Base-by-base conservation (phyloP, 768 basidiomycete genomes). In the Termitomyces sp. region DNA sequence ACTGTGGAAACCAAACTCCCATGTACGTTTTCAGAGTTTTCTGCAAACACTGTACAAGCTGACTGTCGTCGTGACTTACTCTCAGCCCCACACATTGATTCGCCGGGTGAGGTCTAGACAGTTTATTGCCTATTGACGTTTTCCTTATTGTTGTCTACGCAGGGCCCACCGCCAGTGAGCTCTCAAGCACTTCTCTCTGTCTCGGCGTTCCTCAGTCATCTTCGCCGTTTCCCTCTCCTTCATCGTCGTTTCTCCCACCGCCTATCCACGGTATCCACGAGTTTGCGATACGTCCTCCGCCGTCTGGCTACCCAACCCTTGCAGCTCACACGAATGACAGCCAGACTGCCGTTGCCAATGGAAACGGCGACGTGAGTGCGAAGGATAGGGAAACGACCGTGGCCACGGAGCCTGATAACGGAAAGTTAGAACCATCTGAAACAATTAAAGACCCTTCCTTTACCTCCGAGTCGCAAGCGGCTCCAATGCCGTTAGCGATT, bases 211-310 rank as follows among this genome's bases (percentile, higher is more conserved):
- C 73, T 26, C 73, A 79, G 8, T 75, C 80, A 14, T 71, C 74
- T 0, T 76, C 76, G 0, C 75, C 77, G 2, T 79, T 78, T 57
- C 86, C 87, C 0, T 86, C 84, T 0, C 88, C 88, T 3, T 82
- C 82, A 0, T 85, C 83, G 9, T 76, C 84, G 0, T 88, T 88
- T 62, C 65, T 87, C 2, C 85, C 88, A 3, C 88, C 87, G 4
- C 87, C 88, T 4, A 76, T 80, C 5, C 84, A 83, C 1, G 79
- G 82, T 5, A 75, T 80, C 29, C 86, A 89, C 74, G 87, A 89
- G 63, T 88, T 86, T 64, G 86, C 85, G 12, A 64, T 80, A 41
- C 78, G 76, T 58, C 76, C 76, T 0, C 71, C 76, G 5, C 72
- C 75, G 6, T 58, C 67, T n/a, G 18, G 39, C 39, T n/a, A n/a